Evolutionary conservation across 306 rosid species (phyloP).

Genomic region (Senna siamea): DNA sequence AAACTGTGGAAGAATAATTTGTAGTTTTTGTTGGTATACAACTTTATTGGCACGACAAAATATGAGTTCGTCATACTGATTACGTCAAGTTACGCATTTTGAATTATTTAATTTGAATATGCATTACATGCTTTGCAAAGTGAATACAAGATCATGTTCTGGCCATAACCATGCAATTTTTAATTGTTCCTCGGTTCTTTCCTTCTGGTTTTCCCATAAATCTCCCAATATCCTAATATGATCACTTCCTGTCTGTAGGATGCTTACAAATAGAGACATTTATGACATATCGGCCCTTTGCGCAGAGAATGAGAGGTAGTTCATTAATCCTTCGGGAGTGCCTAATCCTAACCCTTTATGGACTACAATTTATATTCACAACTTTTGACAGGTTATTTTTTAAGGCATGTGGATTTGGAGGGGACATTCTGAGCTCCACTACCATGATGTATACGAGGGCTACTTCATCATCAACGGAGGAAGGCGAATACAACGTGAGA

Average conservation of each 20-base stretch:
- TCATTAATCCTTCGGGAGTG: slow-evolving; percentile 17
- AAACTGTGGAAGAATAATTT: background rate
- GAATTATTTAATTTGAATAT: slow-evolving; percentile 21
- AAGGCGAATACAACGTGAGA: slow-evolving; percentile 47
- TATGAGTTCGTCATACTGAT: background rate
- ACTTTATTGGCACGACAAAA: background rate
- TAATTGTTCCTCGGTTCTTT: background rate
- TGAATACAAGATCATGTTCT: background rate
- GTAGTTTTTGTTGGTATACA: slow-evolving; percentile 7
- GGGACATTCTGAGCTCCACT: slow-evolving; percentile 72
- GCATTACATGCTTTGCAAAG: background rate
- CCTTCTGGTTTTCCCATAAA: background rate
- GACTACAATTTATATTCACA: slow-evolving; percentile 2
- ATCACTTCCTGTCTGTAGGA: slow-evolving; percentile 50
- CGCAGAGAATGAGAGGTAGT: slow-evolving; percentile 73
- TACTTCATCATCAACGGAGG: slow-evolving; percentile 38
- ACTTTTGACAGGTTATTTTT: slow-evolving; percentile 65
- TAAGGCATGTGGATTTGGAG: slow-evolving; percentile 81
- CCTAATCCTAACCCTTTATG: slow-evolving; percentile 16
- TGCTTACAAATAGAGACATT: slow-evolving; percentile 59
- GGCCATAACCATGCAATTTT: background rate
- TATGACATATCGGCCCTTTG: slow-evolving; percentile 56
- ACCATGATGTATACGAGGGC: slow-evolving; percentile 68
- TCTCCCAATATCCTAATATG: background rate
- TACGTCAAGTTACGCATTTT: slow-evolving; percentile 12